Evolutionary conservation across 75 land plant genomes (phyloP).

Genomic region (Chamaecyparis obtusa): DNA sequence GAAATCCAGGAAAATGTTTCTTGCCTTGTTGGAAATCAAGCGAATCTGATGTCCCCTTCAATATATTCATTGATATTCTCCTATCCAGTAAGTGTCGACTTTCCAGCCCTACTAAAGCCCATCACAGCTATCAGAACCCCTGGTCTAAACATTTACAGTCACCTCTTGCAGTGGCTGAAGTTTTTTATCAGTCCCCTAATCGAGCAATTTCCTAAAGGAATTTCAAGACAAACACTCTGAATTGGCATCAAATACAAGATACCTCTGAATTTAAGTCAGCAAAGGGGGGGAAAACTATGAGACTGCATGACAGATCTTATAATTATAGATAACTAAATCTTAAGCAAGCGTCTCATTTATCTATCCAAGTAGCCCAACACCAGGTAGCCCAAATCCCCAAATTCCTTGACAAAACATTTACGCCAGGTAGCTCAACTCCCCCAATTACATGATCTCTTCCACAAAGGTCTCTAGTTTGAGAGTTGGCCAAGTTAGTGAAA

Average conservation of each 20-base stretch:
- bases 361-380: no score
- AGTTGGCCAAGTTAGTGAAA: background rate
- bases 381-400: constrained; percentile 31
- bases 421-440: no score
- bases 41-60: constrained; percentile 47
- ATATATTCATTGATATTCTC: constrained; percentile 58
- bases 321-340: background rate
- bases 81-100: constrained; percentile 67
- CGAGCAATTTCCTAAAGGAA: constrained; percentile 58
- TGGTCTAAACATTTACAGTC: constrained; percentile 70
- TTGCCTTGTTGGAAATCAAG: constrained; percentile 65
- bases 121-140: constrained; percentile 86
- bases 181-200: constrained; percentile 48
- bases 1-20: constrained; percentile 61
- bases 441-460: constrained; percentile 78
- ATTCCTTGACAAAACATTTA: no score
- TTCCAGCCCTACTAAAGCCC: constrained; percentile 87
- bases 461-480: constrained; percentile 46
- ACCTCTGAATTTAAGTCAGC: background rate
- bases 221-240: background rate
- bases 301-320: no score
- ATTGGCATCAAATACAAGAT: background rate
- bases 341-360: constrained; percentile 23
- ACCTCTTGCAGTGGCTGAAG: constrained; percentile 57
- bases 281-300: no score